Percentiles rank a stretch among this genome's conserved stretches.
Conservation (phyloP, 1,139 yeast genomes). For the Hyphopichia pseudoburtonii region DNA sequence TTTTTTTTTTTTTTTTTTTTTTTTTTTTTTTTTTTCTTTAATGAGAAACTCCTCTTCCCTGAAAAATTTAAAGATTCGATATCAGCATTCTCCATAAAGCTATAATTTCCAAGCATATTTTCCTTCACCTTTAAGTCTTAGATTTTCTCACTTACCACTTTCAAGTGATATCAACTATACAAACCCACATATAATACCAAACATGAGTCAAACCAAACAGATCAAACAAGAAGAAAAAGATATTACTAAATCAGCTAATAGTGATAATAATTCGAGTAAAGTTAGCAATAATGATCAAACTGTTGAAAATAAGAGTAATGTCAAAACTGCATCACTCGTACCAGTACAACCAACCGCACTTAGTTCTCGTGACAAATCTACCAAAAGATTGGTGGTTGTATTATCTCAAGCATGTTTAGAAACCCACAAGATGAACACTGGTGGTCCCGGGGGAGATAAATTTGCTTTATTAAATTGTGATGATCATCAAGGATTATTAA, state of each 20-base stretch:
- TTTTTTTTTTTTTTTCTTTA: too few relatives aligned
- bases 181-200: too few relatives aligned
- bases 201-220: conserved; percentile 1
- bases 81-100: too few relatives aligned
- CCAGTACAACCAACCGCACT: conserved; percentile 85
- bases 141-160: too few relatives aligned
- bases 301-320: conserved; percentile 20
- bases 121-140: too few relatives aligned
- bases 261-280: not conserved
- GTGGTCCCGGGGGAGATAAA: conserved; percentile 84
- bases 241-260: not conserved
- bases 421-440: conserved; percentile 81
- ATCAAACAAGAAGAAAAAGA: conserved; percentile 2
- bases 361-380: conserved; percentile 76
- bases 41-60: conserved; percentile 1
- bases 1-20: too few relatives aligned
- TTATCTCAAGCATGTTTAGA: conserved; percentile 93
- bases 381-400: conserved; percentile 87
- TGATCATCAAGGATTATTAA: conserved; percentile 93
- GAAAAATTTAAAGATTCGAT: not conserved
- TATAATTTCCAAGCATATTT: too few relatives aligned
- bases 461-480: conserved; percentile 94
- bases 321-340: conserved; percentile 57
- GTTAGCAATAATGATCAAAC: not conserved
- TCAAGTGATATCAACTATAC: not conserved